Evolutionary conservation across 2,329 filamentous ascomycete genomes (phyloP).

Genomic region (Penicillium capsulatum): DNA sequence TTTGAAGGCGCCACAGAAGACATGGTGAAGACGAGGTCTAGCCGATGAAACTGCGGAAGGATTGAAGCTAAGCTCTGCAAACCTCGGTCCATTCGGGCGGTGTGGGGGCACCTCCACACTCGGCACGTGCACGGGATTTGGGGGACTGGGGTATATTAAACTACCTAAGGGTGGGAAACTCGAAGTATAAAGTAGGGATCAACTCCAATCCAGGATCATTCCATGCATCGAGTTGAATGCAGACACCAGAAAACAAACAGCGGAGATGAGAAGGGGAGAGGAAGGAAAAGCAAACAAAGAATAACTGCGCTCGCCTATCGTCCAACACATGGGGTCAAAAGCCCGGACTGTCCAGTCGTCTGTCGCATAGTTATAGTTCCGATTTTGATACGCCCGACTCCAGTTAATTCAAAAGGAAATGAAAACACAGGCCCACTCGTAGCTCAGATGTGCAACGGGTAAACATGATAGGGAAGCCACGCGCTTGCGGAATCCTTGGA

Average conservation of each 20-base stretch:
- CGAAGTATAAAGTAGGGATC: conserved; percentile 12
- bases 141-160: conserved; percentile 22
- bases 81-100: no score
- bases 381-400: conserved; percentile 20
- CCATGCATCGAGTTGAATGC: conserved; percentile 21
- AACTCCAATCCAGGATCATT: conserved; percentile 19
- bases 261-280: no score
- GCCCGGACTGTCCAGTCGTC: no score
- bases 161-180: conserved; percentile 15
- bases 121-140: not conserved
- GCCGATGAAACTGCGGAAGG: no score
- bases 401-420: conserved; percentile 9
- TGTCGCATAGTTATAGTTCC: conserved; percentile 8
- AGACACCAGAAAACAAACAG: conserved; percentile 9
- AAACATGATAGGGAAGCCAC: not conserved
- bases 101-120: no score
- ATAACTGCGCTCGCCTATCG: no score
- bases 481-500: not conserved
- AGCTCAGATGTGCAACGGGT: not conserved
- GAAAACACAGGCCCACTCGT: conserved; percentile 2
- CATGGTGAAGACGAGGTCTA: conserved; percentile 3
- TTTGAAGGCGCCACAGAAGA: conserved; percentile 8
- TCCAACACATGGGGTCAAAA: no score
- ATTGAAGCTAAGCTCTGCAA: no score
- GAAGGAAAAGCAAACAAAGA: conserved; percentile 5